phyloP scores from a whole-genome alignment of 768 basidiomycete genomes.

The Rhodosporidiobolus sp. region DNA sequence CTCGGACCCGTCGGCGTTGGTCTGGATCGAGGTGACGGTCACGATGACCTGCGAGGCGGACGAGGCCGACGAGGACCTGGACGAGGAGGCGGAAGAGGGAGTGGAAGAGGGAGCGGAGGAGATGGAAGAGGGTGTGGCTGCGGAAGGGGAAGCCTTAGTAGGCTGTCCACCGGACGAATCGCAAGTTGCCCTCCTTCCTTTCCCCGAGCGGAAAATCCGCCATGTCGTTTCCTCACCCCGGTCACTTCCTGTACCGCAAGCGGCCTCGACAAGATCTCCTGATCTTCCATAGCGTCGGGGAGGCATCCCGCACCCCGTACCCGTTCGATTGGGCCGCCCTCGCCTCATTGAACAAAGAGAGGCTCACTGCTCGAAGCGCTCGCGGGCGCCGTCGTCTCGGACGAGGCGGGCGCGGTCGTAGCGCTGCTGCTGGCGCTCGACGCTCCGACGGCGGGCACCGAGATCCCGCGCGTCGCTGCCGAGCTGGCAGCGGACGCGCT shows the following conservation, averaged over 20 bases:
- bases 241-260: too few species aligned
- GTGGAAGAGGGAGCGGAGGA: not conserved
- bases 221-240: too few species aligned
- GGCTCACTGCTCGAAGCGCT: too few species aligned
- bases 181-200: too few species aligned
- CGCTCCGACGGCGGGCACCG: not conserved
- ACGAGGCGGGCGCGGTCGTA: not conserved
- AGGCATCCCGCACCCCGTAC: too few species aligned
- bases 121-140: not conserved
- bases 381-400: too few species aligned
- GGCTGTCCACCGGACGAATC: too few species aligned
- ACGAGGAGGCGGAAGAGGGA: not conserved
- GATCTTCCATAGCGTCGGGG: too few species aligned
- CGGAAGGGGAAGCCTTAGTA: too few species aligned
- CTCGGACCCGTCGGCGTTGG: conserved; percentile 22
- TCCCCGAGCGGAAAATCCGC: not conserved
- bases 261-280: too few species aligned
- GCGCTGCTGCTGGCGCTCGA: not conserved
- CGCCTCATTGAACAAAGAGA: too few species aligned
- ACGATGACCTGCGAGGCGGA: conserved; percentile 18
- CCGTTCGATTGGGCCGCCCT: too few species aligned
- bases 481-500: not conserved
- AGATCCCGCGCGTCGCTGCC: not conserved
- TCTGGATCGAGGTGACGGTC: conserved; percentile 24
- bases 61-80: not conserved